A percentile compares a stretch with the other conserved stretches of the same genome.
Evolutionary conservation across 306 rosid species (phyloP).

Genomic region (Arachis hypogaea): DNA sequence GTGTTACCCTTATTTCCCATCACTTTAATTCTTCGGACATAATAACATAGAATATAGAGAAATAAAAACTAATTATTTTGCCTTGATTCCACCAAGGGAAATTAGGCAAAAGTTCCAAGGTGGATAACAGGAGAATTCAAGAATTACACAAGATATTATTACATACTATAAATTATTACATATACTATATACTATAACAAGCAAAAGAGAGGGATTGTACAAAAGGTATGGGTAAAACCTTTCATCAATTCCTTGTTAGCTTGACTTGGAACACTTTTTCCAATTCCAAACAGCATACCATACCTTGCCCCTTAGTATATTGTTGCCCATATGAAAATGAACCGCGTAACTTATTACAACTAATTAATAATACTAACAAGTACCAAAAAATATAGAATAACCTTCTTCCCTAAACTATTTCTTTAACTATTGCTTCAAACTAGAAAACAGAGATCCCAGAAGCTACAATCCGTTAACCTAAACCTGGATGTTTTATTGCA

Average conservation of each 20-base stretch:
- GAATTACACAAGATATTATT: conserved; percentile 10
- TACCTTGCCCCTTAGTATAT: neutral
- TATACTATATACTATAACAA: conserved; percentile 1
- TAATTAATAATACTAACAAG: neutral
- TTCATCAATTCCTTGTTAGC: neutral
- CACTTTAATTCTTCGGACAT: conserved; percentile 2
- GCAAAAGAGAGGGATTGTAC: conserved; percentile 11
- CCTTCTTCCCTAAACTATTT: conserved; percentile 31
- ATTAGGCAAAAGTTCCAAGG: neutral
- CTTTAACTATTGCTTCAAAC: conserved; percentile 37
- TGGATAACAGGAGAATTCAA: neutral
- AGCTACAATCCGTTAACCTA: conserved; percentile 43
- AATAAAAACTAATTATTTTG: neutral
- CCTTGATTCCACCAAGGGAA: neutral
- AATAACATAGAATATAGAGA: too few species aligned
- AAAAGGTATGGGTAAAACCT: conserved; percentile 3
- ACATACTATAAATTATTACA: conserved; percentile 23
- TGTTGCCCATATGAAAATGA: conserved; percentile 27
- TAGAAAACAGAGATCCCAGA: conserved; percentile 44
- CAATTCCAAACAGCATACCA: conserved; percentile 31
- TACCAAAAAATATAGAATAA: neutral
- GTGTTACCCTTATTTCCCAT: neutral
- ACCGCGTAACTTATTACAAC: conserved; percentile 51
- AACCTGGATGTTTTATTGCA: conserved; percentile 54
- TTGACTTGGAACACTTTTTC: conserved; percentile 11